phyloP scores from a whole-genome alignment of 1,284 basidiomycete species.

The Moesziomyces parantarcticus region DNA sequence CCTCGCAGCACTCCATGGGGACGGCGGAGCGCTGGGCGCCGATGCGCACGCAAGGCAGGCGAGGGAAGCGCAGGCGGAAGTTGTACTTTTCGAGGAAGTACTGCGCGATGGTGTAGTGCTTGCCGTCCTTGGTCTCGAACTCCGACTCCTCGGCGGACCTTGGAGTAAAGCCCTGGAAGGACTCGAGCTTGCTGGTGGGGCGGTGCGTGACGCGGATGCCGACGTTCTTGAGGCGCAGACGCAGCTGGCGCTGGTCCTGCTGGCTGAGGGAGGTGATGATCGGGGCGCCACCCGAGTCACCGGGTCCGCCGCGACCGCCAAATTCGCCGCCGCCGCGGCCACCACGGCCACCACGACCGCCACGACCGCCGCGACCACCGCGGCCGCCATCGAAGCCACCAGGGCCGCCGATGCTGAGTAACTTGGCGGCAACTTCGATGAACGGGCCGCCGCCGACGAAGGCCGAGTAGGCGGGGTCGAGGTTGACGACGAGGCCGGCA shows the following conservation, averaged over 20 bases:
- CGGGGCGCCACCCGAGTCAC: constrained; percentile 28
- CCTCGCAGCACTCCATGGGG: constrained; percentile 48
- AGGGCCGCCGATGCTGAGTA: constrained; percentile 36
- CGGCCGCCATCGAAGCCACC: constrained; percentile 24
- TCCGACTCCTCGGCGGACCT: constrained; percentile 25
- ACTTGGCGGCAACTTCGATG: constrained; percentile 35
- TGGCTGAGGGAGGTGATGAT: constrained; percentile 11
- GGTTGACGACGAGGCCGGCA: constrained; percentile 54
- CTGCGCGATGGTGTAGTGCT: constrained; percentile 16
- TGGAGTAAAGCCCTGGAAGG: constrained; percentile 48
- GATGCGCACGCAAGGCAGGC: constrained; percentile 46
- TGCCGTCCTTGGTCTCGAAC: constrained; percentile 40
- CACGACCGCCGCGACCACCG: constrained; percentile 24
- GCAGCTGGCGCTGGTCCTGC: constrained; percentile 46
- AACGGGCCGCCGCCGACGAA: constrained; percentile 48
- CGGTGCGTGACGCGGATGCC: constrained; percentile 49
- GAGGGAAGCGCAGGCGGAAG: constrained; percentile 29
- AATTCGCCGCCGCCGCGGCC: constrained; percentile 25
- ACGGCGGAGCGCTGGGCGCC: constrained; percentile 33
- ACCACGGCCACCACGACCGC: constrained; percentile 23
- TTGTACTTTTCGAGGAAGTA: constrained; percentile 55
- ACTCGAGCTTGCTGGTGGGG: constrained; percentile 44
- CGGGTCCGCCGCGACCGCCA: constrained; percentile 43
- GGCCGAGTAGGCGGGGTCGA: constrained; percentile 54
- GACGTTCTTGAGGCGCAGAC: constrained; percentile 41